A percentile compares a stretch with the other conserved stretches of the same genome.
Evolutionary conservation across 2,329 filamentous ascomycete species (phyloP).

Genomic region (Trichophyton benhamiae): DNA sequence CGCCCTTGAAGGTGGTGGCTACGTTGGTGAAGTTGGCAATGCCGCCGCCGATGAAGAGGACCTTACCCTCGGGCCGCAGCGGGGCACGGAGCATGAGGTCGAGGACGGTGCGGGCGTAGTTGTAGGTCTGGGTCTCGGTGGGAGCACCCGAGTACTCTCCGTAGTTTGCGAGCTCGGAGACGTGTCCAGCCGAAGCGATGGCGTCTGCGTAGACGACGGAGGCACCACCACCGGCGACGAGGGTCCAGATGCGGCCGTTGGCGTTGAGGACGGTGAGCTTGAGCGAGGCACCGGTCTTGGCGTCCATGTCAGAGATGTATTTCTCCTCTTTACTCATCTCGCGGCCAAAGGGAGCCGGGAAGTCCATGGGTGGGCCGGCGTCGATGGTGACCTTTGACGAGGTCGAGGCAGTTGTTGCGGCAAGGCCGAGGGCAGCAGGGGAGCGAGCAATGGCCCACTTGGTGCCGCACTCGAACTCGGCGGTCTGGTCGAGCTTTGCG

Average conservation of each 20-base stretch:
- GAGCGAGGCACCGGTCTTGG: constrained; percentile 97
- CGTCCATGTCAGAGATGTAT: constrained; percentile 96
- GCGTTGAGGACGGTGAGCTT: constrained; percentile 95
- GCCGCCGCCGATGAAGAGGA: constrained; percentile 98
- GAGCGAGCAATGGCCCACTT: constrained; percentile 98
- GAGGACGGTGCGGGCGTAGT: constrained; percentile 93
- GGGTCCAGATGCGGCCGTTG: constrained; percentile 87
- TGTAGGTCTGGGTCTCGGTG: constrained; percentile 97
- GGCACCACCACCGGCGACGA: constrained; percentile 97
- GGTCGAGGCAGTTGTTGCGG: constrained; percentile 48
- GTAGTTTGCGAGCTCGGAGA: constrained; percentile 96
- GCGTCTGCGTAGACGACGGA: constrained; percentile 98
- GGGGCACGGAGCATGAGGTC: constrained; percentile 95
- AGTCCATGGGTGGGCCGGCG: constrained; percentile 95
- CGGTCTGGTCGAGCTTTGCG: constrained; percentile 97
- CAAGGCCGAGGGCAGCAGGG: constrained; percentile 71
- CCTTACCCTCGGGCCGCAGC: constrained; percentile 76
- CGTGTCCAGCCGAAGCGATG: constrained; percentile 91
- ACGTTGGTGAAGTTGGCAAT: constrained; percentile 99
- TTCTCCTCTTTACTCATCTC: constrained; percentile 98
- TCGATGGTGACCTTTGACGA: constrained; percentile 80
- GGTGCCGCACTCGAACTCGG: constrained; percentile 96
- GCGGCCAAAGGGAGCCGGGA: constrained; percentile 96
- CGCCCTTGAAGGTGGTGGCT: constrained; percentile 98
- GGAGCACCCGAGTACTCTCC: constrained; percentile 99